Conservation (phyloP, 768 basidiomycete species). For the Suillus cothurnatus region DNA sequence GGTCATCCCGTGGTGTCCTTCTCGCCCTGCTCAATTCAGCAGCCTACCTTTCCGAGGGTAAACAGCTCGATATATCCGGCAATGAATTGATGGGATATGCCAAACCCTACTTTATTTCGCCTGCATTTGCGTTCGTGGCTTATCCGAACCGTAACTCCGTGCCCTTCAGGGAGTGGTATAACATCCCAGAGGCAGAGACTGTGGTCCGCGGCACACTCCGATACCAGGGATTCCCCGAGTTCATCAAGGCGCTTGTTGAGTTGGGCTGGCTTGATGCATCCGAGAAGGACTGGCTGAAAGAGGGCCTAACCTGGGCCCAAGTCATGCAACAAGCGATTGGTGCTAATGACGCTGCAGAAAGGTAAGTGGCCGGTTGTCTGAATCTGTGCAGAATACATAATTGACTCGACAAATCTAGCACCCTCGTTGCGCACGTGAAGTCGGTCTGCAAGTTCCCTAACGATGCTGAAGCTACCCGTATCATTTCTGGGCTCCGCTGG, state of each 20-base stretch:
- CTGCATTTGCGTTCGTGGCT: conserved; percentile 93
- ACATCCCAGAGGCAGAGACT: conserved; percentile 92
- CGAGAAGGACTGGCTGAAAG: conserved; percentile 76
- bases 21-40: conserved; percentile 93
- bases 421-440: conserved; percentile 74
- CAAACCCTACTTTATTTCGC: conserved; percentile 92
- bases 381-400: conserved; percentile 4
- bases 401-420: conserved; percentile 40
- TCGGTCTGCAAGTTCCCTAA: conserved; percentile 73
- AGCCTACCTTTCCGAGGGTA: conserved; percentile 69
- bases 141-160: conserved; percentile 97
- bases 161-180: conserved; percentile 89
- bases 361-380: conserved; percentile 41
- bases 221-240: conserved; percentile 96
- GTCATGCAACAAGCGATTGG: conserved; percentile 76
- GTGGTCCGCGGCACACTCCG: conserved; percentile 91
- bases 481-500: conserved; percentile 90
- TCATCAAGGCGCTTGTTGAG: conserved; percentile 84
- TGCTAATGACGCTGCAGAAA: conserved; percentile 68
- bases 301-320: conserved; percentile 80
- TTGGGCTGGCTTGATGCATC: conserved; percentile 83
- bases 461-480: conserved; percentile 68
- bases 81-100: conserved; percentile 88
- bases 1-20: conserved; percentile 95
- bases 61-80: conserved; percentile 70